A percentile compares a stretch with the other conserved stretches of the same genome.
Evolutionary conservation across 2,329 filamentous ascomycete species (phyloP).

Genomic region (Phaeosphaeria sp.): DNA sequence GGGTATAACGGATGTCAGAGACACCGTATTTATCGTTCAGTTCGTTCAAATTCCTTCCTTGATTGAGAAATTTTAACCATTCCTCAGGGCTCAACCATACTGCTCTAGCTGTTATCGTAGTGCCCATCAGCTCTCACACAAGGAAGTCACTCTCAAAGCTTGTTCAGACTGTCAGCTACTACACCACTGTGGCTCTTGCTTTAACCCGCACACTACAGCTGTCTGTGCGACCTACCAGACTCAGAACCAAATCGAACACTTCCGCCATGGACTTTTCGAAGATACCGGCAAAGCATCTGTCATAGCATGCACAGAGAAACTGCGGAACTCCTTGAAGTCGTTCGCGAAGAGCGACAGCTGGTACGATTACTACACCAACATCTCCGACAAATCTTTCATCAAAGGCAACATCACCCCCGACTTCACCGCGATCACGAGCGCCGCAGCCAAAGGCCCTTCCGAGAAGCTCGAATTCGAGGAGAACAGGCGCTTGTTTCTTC

Average conservation of each 20-base stretch:
- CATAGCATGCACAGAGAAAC: constrained; percentile 20
- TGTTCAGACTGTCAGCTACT: constrained; percentile 20
- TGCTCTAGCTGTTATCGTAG: constrained; percentile 20
- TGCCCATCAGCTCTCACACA: constrained; percentile 18
- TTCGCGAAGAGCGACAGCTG: constrained; percentile 14
- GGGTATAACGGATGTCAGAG: constrained; percentile 1
- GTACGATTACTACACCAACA: constrained; percentile 26
- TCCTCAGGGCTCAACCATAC: constrained; percentile 21
- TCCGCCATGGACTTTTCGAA: constrained; percentile 25
- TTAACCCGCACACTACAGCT: constrained; percentile 9
- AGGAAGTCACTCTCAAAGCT: constrained; percentile 12
- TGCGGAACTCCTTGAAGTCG: constrained; percentile 7
- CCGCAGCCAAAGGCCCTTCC: background rate
- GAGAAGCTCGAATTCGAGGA: constrained; percentile 17
- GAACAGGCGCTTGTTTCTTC: constrained; percentile 23
- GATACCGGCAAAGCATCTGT: constrained; percentile 22
- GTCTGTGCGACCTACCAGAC: constrained; percentile 16
- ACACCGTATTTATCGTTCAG: constrained; percentile 21
- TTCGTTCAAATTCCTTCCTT: constrained; percentile 7
- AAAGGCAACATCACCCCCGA: constrained; percentile 15
- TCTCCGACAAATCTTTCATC: constrained; percentile 24
- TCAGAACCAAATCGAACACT: constrained; percentile 16
- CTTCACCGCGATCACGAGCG: constrained; percentile 12
- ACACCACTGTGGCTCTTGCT: constrained; percentile 19
- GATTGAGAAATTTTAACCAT: background rate